Evolutionary conservation across 2,329 filamentous ascomycete genomes (phyloP).

Genomic region (Colletotrichum sublineola): DNA sequence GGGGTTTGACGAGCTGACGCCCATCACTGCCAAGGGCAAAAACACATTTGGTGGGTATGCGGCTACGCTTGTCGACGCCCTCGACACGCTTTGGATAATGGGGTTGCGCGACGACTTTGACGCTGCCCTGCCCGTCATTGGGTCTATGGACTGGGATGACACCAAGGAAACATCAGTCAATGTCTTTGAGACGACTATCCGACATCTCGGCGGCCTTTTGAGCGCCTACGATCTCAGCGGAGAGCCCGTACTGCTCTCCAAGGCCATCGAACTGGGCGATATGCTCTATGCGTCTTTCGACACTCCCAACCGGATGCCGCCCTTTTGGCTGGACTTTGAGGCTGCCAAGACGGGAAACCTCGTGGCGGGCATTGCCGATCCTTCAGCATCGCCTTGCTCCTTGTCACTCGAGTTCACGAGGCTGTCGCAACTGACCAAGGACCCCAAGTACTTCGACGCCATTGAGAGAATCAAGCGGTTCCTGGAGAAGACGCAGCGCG

Average conservation of each 20-base stretch:
- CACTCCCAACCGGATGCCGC: constrained; percentile 76
- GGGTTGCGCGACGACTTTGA: constrained; percentile 64
- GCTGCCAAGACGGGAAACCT: constrained; percentile 26
- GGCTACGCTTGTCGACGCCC: constrained; percentile 59
- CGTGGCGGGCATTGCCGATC: constrained; percentile 48
- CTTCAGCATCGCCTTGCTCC: constrained; percentile 69
- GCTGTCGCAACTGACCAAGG: constrained; percentile 78
- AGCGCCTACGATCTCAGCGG: constrained; percentile 77
- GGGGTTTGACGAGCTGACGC: constrained; percentile 61
- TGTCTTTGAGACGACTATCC: constrained; percentile 79
- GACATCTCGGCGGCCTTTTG: constrained; percentile 77
- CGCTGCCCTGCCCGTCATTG: constrained; percentile 56
- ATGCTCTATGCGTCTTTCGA: constrained; percentile 76
- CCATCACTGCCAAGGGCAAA: constrained; percentile 54
- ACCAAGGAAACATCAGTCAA: constrained; percentile 61
- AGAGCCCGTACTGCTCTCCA: constrained; percentile 66
- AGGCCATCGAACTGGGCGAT: constrained; percentile 74
- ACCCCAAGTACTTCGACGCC: constrained; percentile 81
- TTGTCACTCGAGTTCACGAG: constrained; percentile 80
- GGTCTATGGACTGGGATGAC: constrained; percentile 65
- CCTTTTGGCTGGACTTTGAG: constrained; percentile 40
- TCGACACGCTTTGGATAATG: constrained; percentile 70
- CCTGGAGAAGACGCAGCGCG: constrained; percentile 74
- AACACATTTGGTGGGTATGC: constrained; percentile 62
- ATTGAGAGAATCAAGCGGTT: constrained; percentile 76